These are phyloP conservation scores for Candida nitratophila DNA, from an alignment of 805 yeast species.

Conservation along the genomic window DNA sequence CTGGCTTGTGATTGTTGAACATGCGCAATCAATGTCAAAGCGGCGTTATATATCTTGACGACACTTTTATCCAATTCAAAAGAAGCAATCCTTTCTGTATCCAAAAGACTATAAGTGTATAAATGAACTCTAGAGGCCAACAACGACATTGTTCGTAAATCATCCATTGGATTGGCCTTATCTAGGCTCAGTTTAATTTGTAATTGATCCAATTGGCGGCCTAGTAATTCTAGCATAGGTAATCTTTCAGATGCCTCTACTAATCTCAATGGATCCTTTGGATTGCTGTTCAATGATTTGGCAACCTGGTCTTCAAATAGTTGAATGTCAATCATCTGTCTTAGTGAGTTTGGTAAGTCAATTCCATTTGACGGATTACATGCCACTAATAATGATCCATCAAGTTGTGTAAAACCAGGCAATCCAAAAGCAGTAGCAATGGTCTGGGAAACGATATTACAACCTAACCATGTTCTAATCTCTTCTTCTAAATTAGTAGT, in stretches of 20 bases:
- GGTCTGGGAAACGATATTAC: slow-evolving; percentile 84
- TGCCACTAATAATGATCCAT: slow-evolving; percentile 54
- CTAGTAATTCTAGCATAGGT: slow-evolving; percentile 64
- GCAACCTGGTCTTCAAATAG: slow-evolving; percentile 83
- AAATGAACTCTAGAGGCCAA: slow-evolving; percentile 76
- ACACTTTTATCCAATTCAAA: slow-evolving; percentile 68
- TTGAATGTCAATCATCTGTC: slow-evolving; percentile 76
- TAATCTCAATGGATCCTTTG: slow-evolving; percentile 57
- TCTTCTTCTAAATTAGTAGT: slow-evolving; percentile 62
- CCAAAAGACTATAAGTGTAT: slow-evolving; percentile 75
- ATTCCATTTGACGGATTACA: slow-evolving; percentile 38
- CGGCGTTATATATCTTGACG: slow-evolving; percentile 72
- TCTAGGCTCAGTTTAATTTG: slow-evolving; percentile 46
- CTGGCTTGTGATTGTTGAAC: slow-evolving; percentile 52
- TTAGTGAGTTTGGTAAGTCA: slow-evolving; percentile 50
- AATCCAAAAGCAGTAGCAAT: slow-evolving; percentile 91
- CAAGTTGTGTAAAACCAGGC: slow-evolving; percentile 87
- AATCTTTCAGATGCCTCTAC: slow-evolving; percentile 64
- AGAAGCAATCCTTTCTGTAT: slow-evolving; percentile 38
- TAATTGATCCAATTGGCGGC: slow-evolving; percentile 67
- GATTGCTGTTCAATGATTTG: slow-evolving; percentile 65
- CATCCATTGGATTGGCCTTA: slow-evolving; percentile 44
- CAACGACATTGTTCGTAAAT: slow-evolving; percentile 60
- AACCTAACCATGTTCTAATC: slow-evolving; percentile 85
- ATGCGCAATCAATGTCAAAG: slow-evolving; percentile 64